Evolutionary conservation across 257 asterid species (phyloP).

Genomic region (Solanum piurae): DNA sequence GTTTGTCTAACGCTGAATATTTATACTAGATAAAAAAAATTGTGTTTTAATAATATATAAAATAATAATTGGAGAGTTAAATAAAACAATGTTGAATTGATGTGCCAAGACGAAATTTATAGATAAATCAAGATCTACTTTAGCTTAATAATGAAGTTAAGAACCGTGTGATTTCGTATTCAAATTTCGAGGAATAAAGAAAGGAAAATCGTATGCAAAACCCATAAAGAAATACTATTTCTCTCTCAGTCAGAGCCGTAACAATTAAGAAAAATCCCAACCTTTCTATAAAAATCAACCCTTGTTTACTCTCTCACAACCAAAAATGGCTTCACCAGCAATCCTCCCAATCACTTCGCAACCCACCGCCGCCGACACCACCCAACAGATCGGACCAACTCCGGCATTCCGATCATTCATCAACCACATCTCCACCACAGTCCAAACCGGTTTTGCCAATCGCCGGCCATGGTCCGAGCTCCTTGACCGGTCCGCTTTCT

Average conservation of each 20-base stretch:
- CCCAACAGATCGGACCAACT: constrained; percentile 13
- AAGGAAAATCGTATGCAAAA: neutral
- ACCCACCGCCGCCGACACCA: neutral
- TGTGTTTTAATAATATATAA: too few species aligned
- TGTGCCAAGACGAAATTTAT: neutral
- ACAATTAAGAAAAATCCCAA: neutral
- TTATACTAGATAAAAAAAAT: neutral
- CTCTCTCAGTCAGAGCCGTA: neutral
- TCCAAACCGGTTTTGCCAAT: constrained; percentile 47
- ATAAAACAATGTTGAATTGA: neutral
- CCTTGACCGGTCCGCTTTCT: constrained; percentile 58
- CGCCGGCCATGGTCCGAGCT: constrained; percentile 86
- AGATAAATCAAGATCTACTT: too few species aligned
- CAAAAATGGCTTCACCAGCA: constrained; percentile 45
- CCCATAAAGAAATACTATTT: neutral
- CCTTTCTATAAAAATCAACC: neutral
- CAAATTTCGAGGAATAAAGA: neutral
- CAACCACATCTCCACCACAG: constrained; percentile 36
- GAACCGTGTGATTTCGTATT: neutral
- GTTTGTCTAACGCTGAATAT: too few species aligned
- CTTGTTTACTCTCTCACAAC: neutral
- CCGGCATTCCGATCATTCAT: constrained; percentile 43
- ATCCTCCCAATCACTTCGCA: constrained; percentile 45
- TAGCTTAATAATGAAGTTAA: neutral
- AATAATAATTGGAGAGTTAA: neutral